A percentile compares a stretch with the other conserved stretches of the same genome.
phyloP scores from a whole-genome alignment of 805 yeast genomes.

The Cyberlindnera xishuangbannaensis region DNA sequence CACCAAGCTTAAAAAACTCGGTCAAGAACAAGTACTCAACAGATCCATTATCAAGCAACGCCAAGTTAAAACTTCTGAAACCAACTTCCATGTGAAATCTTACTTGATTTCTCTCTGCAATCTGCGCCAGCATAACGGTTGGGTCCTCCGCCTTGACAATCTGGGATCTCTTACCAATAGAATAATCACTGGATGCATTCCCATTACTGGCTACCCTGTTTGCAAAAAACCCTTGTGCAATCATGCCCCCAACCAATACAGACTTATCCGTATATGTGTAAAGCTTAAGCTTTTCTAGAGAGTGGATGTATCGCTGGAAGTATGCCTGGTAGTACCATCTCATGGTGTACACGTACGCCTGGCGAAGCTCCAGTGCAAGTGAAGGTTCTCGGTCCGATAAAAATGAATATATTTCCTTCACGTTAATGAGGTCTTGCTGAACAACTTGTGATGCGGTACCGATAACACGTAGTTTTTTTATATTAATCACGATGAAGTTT shows the following conservation, averaged over 20 bases:
- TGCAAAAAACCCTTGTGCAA: conserved; percentile 15
- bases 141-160: conserved; percentile 49
- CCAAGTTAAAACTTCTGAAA: conserved; percentile 65
- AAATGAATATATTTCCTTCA: conserved; percentile 58
- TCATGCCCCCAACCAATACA: conserved; percentile 44
- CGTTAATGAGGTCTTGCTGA: conserved; percentile 58
- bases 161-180: conserved; percentile 45
- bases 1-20: conserved; percentile 55
- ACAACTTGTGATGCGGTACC: conserved; percentile 68
- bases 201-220: too few relatives aligned
- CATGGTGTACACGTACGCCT: conserved; percentile 86
- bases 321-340: conserved; percentile 84
- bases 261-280: conserved; percentile 46
- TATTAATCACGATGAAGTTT: conserved; percentile 56
- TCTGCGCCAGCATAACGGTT: conserved; percentile 72
- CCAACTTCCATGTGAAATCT: conserved; percentile 68
- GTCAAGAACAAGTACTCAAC: conserved; percentile 71
- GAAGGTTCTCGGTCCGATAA: conserved; percentile 48
- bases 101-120: conserved; percentile 71
- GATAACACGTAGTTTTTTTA: conserved; percentile 58
- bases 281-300: conserved; percentile 59
- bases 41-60: conserved; percentile 68
- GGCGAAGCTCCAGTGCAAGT: conserved; percentile 64
- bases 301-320: conserved; percentile 69
- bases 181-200: conserved; percentile 17